phyloP scores from a whole-genome alignment of 345 rosid genomes.

The Brassica napus region Da-Ae NC_063446.1:26498001-26498500 shows the following conservation, averaged over 20 bases:
- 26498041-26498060: constrained; percentile 49
- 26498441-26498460: too few relatives aligned
- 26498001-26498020: constrained; percentile 11
- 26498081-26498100: constrained; percentile 44
- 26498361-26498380: background rate
- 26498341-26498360: background rate
- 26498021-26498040: constrained; percentile 20
- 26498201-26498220: constrained; percentile 52
- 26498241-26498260: constrained; percentile 37
- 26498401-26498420: background rate
- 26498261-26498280: background rate
- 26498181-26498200: constrained; percentile 40
- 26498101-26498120: constrained; percentile 27
- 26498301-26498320: background rate
- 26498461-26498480: too few relatives aligned
- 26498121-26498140: constrained; percentile 25
- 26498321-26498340: background rate
- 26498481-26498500: too few relatives aligned
- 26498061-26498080: constrained; percentile 54
- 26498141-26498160: constrained; percentile 46
- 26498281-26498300: background rate
- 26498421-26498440: background rate
- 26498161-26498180: constrained; percentile 45
- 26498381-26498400: background rate
- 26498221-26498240: constrained; percentile 42